Percentiles rank a stretch among this genome's conserved stretches.
These are phyloP conservation scores for Wallacemonas rigidus DNA, from an alignment of 208 protist species.

Conservation along the genomic window DNA sequence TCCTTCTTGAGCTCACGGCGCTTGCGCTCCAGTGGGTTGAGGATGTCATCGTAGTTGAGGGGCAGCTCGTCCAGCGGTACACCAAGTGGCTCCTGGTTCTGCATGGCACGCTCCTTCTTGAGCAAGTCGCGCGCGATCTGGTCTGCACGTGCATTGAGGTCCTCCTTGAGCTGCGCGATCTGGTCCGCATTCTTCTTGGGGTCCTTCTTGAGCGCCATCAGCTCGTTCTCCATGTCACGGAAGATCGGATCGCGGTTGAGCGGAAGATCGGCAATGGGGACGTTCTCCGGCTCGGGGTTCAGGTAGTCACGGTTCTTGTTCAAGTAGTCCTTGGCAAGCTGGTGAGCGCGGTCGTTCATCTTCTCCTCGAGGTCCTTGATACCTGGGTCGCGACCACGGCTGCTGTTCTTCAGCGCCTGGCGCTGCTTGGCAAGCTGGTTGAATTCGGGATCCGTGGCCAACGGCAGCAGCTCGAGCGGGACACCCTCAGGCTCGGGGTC, in stretches of 20 bases:
- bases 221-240: slow-evolving; percentile 72
- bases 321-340: slow-evolving; percentile 61
- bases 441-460: slow-evolving; percentile 65
- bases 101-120: slow-evolving; percentile 60
- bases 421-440: slow-evolving; percentile 70
- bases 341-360: slow-evolving; percentile 79
- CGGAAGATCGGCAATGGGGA: slow-evolving; percentile 61
- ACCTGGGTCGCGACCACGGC: slow-evolving; percentile 35
- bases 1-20: slow-evolving; percentile 75
- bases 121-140: slow-evolving; percentile 68
- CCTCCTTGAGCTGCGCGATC: slow-evolving; percentile 65
- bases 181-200: slow-evolving; percentile 51
- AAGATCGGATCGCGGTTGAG: slow-evolving; percentile 77
- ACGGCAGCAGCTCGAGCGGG: slow-evolving; percentile 57
- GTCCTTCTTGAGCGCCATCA: slow-evolving; percentile 64
- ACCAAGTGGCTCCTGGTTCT: slow-evolving; percentile 74
- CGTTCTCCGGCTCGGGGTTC: slow-evolving; percentile 61
- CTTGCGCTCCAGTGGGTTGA: slow-evolving; percentile 68
- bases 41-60: slow-evolving; percentile 66
- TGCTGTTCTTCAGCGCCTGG: slow-evolving; percentile 58
- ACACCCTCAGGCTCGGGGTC: slow-evolving; percentile 85
- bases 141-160: slow-evolving; percentile 65
- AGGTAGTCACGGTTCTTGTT: slow-evolving; percentile 73
- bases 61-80: slow-evolving; percentile 67
- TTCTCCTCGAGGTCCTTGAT: slow-evolving; percentile 63